A percentile compares a stretch with the other conserved stretches of the same genome.
These are phyloP conservation scores for Eutrema salsugineum DNA, from an alignment of 441 rosid species.

Conservation along the genomic window DNA sequence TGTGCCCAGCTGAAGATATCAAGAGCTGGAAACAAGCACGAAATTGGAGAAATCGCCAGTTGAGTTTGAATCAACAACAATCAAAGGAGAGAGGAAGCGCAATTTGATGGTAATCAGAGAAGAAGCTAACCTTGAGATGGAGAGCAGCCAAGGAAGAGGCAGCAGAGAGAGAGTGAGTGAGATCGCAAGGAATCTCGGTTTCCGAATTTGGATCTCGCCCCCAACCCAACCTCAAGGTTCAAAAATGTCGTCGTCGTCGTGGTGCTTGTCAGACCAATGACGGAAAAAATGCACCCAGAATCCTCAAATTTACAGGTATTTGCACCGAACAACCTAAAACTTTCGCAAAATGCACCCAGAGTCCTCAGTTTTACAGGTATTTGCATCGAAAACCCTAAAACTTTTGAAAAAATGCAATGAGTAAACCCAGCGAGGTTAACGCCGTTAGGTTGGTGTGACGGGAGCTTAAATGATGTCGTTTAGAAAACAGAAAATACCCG, in stretches of 20 bases:
- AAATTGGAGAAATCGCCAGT: background rate
- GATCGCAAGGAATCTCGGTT: slow-evolving; percentile 9
- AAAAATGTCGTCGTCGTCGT: slow-evolving; percentile 18
- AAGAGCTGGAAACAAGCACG: background rate
- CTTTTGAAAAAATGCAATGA: background rate
- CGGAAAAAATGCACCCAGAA: background rate
- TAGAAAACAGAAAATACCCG: background rate
- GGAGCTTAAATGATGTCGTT: background rate
- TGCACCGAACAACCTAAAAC: background rate
- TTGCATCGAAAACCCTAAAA: background rate
- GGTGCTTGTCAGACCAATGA: background rate
- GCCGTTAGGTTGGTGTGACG: background rate
- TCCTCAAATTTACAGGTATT: background rate
- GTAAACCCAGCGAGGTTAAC: background rate
- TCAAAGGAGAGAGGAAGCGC: background rate
- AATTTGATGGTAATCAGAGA: background rate
- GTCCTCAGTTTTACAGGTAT: background rate
- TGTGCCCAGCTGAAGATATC: background rate
- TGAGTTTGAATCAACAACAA: background rate
- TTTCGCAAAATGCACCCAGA: background rate
- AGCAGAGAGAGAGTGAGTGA: background rate
- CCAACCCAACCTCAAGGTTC: too few relatives aligned
- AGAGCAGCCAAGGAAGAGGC: background rate
- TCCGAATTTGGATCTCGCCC: slow-evolving; percentile 4
- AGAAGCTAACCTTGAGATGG: slow-evolving; percentile 2